Percentiles rank a stretch among this genome's conserved stretches.
phyloP scores from a whole-genome alignment of 192 early-diverging fungal genomes.

The Entophlyctis luteolus region DNA sequence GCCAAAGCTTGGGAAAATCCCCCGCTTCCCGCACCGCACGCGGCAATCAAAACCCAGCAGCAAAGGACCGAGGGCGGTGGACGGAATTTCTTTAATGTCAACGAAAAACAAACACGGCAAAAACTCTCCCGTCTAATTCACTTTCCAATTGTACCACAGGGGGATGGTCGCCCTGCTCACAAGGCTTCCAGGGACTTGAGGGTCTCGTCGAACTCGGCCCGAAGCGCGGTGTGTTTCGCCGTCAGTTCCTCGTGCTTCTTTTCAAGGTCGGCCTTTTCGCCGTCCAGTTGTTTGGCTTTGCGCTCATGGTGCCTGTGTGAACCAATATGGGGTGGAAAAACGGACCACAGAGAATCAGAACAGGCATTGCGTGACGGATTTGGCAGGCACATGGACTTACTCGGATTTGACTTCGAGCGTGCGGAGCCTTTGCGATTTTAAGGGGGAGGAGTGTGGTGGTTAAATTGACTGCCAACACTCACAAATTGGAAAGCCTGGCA shows the following conservation, averaged over 20 bases:
- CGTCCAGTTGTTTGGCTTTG: slow-evolving; percentile 76
- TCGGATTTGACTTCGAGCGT: slow-evolving; percentile 10
- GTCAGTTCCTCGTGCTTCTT: slow-evolving; percentile 66
- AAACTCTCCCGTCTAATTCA: no score
- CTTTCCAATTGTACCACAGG: no score
- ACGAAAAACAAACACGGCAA: no score
- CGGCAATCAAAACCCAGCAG: no score
- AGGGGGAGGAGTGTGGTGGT: background rate
- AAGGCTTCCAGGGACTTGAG: slow-evolving; percentile 68
- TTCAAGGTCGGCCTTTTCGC: slow-evolving; percentile 65
- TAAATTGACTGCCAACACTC: background rate
- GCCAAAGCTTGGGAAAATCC: no score
- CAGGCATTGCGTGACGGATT: background rate
- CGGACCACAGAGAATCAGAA: background rate
- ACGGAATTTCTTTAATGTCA: no score
- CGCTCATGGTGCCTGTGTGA: slow-evolving; percentile 86
- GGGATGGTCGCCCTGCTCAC: no score
- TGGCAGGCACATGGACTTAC: background rate
- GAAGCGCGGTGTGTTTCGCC: slow-evolving; percentile 59
- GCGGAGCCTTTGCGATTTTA: background rate
- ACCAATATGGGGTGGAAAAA: slow-evolving; percentile 71
- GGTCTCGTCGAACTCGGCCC: slow-evolving; percentile 72
- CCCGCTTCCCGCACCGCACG: no score
- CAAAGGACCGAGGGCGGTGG: no score
- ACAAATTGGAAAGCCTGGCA: background rate